Base-by-base conservation (phyloP, 1,139 yeast species). In the Saccharomyces hybrid region DNA sequence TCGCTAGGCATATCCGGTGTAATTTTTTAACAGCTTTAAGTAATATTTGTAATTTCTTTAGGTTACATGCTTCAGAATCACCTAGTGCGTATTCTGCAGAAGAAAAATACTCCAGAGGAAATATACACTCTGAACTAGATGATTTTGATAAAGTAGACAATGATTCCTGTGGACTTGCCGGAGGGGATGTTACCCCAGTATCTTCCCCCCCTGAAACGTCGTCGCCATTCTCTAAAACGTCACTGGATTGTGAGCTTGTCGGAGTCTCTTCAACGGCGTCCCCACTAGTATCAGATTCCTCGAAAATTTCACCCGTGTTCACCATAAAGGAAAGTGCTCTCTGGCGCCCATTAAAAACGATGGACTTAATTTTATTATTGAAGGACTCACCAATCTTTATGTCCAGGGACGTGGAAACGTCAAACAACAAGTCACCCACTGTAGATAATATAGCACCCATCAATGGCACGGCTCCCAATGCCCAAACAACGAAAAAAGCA, bases 401-500 rank as follows among this genome's bases (percentile, higher is more conserved):
- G 26, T 65, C 65, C 7, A 70, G 61, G 3, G 61, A 53, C 49
- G 62, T 62, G 0, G 74, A 70, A 2, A 66, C 38, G 2, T 56
- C 61, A 51, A 62, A 83, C 38, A 86, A 59, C 5, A 81, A 71
- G 62, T 86, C 95, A 56, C 91, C 88, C 49, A 85, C 72, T 54
- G 82, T 82, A 1, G 93, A 84, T 41, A 89, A 82, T 51, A 89
- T 74, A 16, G 85, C 84, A 0, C 96, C 86, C 95, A 89, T 88
- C 56, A 88, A 73, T 0, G 96, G 96, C 14, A 89, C 85, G 0
- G 96, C 96, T 5, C 82, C 74, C 25, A 88, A 68, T 0, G 91
- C 85, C 96, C 96, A 89, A 3, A 81, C 70, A 9, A 87, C 82
- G 64, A 88, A 89, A 61, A 88, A 82, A 0, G 84, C 79, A 48